A percentile compares a stretch with the other conserved stretches of the same genome.
phyloP scores from a whole-genome alignment of 2,329 filamentous ascomycete genomes.

The Aspergillus ochraceus region DNA sequence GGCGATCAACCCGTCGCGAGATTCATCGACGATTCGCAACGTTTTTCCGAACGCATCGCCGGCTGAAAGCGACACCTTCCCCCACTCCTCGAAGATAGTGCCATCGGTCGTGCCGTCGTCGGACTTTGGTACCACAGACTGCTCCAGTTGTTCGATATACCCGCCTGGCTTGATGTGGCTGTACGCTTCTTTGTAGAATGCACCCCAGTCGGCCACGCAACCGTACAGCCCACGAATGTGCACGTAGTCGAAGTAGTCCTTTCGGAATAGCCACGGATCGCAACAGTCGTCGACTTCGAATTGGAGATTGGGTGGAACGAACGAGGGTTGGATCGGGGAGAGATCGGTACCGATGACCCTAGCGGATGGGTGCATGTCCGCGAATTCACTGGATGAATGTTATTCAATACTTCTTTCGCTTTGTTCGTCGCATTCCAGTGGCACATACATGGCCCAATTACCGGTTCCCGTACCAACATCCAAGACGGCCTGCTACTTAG shows the following conservation, averaged over 20 bases:
- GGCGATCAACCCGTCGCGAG: constrained; percentile 13
- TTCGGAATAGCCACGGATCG: constrained; percentile 39
- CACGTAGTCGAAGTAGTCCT: constrained; percentile 45
- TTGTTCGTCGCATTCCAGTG: not conserved
- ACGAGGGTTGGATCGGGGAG: constrained; percentile 51
- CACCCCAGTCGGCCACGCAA: constrained; percentile 48
- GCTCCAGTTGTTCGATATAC: constrained; percentile 40
- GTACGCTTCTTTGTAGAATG: constrained; percentile 30
- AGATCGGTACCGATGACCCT: constrained; percentile 51
- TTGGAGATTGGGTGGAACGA: constrained; percentile 47
- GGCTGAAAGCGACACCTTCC: constrained; percentile 8
- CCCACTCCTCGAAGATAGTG: constrained; percentile 12
- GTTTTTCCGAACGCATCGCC: constrained; percentile 19
- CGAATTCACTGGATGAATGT: constrained; percentile 24
- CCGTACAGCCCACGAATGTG: constrained; percentile 49
- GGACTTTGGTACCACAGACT: constrained; percentile 23
- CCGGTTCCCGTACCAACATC: constrained; percentile 27
- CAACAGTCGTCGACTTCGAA: constrained; percentile 50
- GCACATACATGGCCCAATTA: constrained; percentile 19
- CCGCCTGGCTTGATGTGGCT: constrained; percentile 25
- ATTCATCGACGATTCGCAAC: constrained; percentile 29
- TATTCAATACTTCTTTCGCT: too few species aligned
- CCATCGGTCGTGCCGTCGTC: constrained; percentile 13
- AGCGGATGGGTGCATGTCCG: constrained; percentile 40
- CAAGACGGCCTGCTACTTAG: constrained; percentile 10